Conservation (phyloP, 805 yeast species). For the Cyberlindnera mrakii region DNA sequence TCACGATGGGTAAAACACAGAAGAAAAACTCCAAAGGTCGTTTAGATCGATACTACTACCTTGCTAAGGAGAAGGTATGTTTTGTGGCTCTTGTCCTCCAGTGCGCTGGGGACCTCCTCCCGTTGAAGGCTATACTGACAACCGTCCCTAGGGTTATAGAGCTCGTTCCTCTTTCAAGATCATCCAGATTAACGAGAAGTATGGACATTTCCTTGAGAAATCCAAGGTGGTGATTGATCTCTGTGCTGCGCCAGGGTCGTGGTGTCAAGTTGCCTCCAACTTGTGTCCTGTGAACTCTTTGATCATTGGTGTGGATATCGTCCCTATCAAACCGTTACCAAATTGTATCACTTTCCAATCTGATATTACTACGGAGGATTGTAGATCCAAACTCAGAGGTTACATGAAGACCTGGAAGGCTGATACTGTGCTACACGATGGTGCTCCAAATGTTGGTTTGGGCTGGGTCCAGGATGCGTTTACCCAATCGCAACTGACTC, state of each 20-base stretch:
- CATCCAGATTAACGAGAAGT: constrained; percentile 92
- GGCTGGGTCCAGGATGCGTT: constrained; percentile 99
- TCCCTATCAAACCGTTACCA: constrained; percentile 94
- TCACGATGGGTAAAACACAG: constrained; percentile 78
- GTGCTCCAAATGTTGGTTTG: constrained; percentile 99
- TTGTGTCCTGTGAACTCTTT: constrained; percentile 88
- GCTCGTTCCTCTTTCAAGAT: constrained; percentile 98
- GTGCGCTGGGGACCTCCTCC: not conserved
- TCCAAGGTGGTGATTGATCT: constrained; percentile 95
- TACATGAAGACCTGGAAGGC: constrained; percentile 99
- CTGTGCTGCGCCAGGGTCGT: constrained; percentile 99
- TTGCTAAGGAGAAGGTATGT: constrained; percentile 81
- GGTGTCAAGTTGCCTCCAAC: constrained; percentile 98
- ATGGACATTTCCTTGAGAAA: constrained; percentile 89
- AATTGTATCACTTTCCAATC: constrained; percentile 91
- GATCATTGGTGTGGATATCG: constrained; percentile 98
- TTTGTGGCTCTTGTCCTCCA: not conserved
- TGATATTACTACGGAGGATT: constrained; percentile 97
- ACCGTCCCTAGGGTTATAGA: constrained; percentile 61
- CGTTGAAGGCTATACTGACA: constrained; percentile 3
- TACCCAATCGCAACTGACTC: constrained; percentile 92
- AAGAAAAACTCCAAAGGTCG: constrained; percentile 98
- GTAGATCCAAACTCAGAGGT: constrained; percentile 90
- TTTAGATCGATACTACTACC: constrained; percentile 91
- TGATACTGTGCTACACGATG: constrained; percentile 96